Base-by-base conservation (phyloP, 1,284 basidiomycete genomes). In the Heterobasidion occidentale region DNA sequence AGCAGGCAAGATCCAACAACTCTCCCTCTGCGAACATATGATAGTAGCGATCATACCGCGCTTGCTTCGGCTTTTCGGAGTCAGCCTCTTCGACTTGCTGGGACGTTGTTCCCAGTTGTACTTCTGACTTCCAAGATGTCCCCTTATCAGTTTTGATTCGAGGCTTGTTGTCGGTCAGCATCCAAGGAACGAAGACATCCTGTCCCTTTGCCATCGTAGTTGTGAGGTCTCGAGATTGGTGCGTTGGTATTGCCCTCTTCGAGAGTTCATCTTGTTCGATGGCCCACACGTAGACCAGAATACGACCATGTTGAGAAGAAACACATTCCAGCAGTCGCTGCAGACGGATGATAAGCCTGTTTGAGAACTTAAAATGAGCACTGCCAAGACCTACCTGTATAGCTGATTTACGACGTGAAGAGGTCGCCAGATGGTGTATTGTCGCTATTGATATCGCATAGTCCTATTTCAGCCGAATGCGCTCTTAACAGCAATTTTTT, bases 251-350 rank as follows among this genome's bases (percentile, higher is more conserved):
- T 62, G 71, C 71, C 20, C 92, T 78, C 67, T 89, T 92, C 2
- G 90, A 92, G 6, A 84, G 71, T 36, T 81, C 78, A 57, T 96
- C 93, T 74, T 99, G 97, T 67, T 98, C 94, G 55, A 91, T 83
- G 1, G 96, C 95, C 97, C 97, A 99, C n/a, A 98, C 97, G 65
- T 97, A 98, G 64, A 99, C 88, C 61, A 99, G 76, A 57, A 94
- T 78, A 7, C 92, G 84, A 9, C 92, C 88, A 62, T 88, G 80
- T 2, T 64, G 57, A 6, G 84, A 74, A 1, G 82, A 83, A 44
- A 92, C 81, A 12, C 78, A 75, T 56, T 81, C 76, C 15, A 94
- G 67, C 19, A 94, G 74, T 36, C 83, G 77, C 86, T 92, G 63
- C 3, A 9, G 7, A 14, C 17, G 44, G 27, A 46, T 57, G 19